Evolutionary conservation across 352 stramenopile species (phyloP).

Genomic region (Globisporangium orthogonon): DNA sequence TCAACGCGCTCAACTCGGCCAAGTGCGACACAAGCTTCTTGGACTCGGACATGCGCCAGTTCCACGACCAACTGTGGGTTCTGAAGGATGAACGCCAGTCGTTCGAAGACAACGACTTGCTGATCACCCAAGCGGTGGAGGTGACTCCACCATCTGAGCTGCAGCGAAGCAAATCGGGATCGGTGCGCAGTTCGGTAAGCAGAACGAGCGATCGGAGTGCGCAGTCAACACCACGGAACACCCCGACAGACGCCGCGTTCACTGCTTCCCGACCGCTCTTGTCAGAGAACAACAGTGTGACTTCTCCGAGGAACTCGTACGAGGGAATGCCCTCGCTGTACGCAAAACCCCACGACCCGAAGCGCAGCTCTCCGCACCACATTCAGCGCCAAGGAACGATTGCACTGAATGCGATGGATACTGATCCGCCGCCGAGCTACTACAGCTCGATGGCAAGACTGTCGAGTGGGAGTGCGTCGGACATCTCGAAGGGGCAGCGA

Average conservation of each 20-base stretch:
- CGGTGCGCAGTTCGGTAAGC: not conserved
- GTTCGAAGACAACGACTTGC: not conserved
- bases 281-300: slow-evolving; percentile 7
- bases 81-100: slow-evolving; percentile 12
- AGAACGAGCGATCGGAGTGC: not conserved
- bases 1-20: slow-evolving; percentile 35
- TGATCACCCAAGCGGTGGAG: not conserved
- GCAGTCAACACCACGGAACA: not conserved
- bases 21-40: slow-evolving; percentile 54
- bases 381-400: slow-evolving; percentile 9
- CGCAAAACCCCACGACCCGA: slow-evolving; percentile 6
- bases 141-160: not conserved
- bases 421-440: slow-evolving; percentile 6
- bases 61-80: slow-evolving; percentile 55
- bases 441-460: slow-evolving; percentile 5
- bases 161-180: not conserved
- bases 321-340: slow-evolving; percentile 15
- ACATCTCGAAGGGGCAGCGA: not conserved
- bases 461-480: not conserved
- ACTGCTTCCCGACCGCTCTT: slow-evolving; percentile 1
- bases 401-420: slow-evolving; percentile 2
- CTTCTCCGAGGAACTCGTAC: slow-evolving; percentile 14
- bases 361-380: not conserved
- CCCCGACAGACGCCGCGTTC: not conserved
- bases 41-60: slow-evolving; percentile 65